Base-by-base conservation (phyloP, 345 rosid species). In the Citrus medica region DNA sequence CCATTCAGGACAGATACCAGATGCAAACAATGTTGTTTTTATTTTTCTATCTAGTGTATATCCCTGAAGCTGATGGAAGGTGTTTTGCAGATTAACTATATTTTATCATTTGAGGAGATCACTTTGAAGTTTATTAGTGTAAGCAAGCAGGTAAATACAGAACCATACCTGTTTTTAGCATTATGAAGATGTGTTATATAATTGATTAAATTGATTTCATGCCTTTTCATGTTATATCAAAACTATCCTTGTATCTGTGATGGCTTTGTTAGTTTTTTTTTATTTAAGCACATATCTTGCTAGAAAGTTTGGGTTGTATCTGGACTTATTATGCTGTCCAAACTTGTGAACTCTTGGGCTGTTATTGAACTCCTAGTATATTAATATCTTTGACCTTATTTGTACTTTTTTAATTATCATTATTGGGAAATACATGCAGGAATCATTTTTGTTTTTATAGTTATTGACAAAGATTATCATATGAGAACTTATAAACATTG, bases 71-170 rank as follows among this genome's bases (percentile, higher is more conserved):
- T 85, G 82, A 82, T 76, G 21, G 30, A 60, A 35, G 30, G 16
- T 80, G 40, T 86, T 81, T 81, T 85, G 89, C 95, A 94, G 99
- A 87, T 96, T 82, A 94, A 85, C 80, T 91, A 90, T 79, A 67
- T 93, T 69, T 80, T 96, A 75, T 96, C 98, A 78, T 96, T 96
- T 86, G 99, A 96, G 88, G 98, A 94, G 92, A 89, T 94, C 80
- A 90, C 97, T 60, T 84, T 96, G 89, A 94, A 94, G 92, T 96
- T 96, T 87, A 92, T 96, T 74, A 86, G 87, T 38, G 90, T 88
- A 71, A 86, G 89, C 22, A 98, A 94, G 84, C 98, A 87, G 98
- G 98, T 93, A 84, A 78, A 68, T 74, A 40, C 70, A 78, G 14
- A 74, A 82, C 67, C 37, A 35, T 77, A 33, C 25, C 3, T 79